phyloP scores from a whole-genome alignment of 176 grass and related monocot genomes.

The Puccinellia tenuiflora region DNA sequence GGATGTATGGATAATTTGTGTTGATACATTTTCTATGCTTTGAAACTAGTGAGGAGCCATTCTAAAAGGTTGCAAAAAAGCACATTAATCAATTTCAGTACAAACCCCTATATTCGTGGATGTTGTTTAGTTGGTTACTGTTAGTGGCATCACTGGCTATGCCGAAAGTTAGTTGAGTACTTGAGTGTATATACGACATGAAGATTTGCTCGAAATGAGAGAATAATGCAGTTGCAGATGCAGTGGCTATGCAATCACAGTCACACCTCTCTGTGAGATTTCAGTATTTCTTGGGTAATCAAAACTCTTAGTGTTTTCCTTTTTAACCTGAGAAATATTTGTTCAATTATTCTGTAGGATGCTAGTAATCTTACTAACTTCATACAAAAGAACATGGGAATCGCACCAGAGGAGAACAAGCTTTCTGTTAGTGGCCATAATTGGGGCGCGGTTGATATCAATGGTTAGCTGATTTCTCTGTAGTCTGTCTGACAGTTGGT shows the following conservation, averaged over 20 bases:
- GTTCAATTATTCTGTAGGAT: conserved; percentile 50
- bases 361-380: conserved; percentile 67
- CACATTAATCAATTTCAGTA: not conserved
- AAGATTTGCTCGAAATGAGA: conserved; percentile 7
- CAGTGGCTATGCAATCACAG: conserved; percentile 3
- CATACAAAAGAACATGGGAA: conserved; percentile 76
- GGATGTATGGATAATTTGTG: too few relatives aligned
- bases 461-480: conserved; percentile 42
- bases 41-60: not conserved
- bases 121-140: not conserved
- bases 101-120: not conserved
- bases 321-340: conserved; percentile 9
- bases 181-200: not conserved
- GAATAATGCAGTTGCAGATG: not conserved
- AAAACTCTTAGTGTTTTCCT: not conserved
- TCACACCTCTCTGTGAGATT: not conserved
- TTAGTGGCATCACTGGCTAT: not conserved
- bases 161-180: conserved; percentile 18
- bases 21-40: too few relatives aligned
- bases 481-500: conserved; percentile 15
- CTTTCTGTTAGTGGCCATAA: conserved; percentile 85
- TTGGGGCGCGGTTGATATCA: conserved; percentile 77
- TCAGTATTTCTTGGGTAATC: not conserved
- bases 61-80: conserved; percentile 5
- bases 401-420: conserved; percentile 72